These are phyloP conservation scores for Wickerhamiella australiensis DNA, from an alignment of 805 yeast genomes.

Conservation along the genomic window DNA sequence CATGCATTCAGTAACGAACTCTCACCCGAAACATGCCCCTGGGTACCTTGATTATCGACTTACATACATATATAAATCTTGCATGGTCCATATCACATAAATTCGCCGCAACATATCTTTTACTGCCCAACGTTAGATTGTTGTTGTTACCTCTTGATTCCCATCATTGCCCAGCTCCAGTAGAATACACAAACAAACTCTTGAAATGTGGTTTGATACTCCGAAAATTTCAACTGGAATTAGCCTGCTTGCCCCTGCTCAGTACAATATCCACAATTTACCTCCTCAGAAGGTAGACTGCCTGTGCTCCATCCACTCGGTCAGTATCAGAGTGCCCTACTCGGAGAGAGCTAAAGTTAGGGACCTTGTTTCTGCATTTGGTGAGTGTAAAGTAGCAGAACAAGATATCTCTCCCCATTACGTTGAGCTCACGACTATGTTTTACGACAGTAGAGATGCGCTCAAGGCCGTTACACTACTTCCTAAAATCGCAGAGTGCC, in stretches of 20 bases:
- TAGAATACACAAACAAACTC: neutral
- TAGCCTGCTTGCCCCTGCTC: neutral
- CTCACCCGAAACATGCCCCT: constrained; percentile 12
- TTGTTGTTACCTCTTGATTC: neutral
- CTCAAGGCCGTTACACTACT: constrained; percentile 4
- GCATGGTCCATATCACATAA: constrained; percentile 9
- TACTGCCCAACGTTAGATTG: neutral
- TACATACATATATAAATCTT: constrained; percentile 9
- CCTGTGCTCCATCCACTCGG: constrained; percentile 1
- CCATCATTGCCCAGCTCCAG: neutral
- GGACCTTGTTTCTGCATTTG: constrained; percentile 8
- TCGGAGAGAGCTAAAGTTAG: neutral
- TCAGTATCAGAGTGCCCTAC: neutral
- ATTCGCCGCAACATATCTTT: constrained; percentile 8
- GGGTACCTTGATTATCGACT: constrained; percentile 8
- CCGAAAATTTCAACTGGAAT: neutral
- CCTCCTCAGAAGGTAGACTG: neutral
- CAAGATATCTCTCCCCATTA: neutral
- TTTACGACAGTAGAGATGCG: constrained; percentile 7
- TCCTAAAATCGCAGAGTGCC: constrained; percentile 9
- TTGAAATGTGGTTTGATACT: constrained; percentile 10
- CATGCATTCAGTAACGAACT: constrained; percentile 4
- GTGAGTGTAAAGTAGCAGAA: neutral
- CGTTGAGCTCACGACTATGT: neutral
- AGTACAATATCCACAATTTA: neutral